Evolutionary conservation across 202 grass and related monocot species (phyloP), one percentile per base, ranked within the genome.

Genomic region (Cymbopogon flexuosus): DNA sequence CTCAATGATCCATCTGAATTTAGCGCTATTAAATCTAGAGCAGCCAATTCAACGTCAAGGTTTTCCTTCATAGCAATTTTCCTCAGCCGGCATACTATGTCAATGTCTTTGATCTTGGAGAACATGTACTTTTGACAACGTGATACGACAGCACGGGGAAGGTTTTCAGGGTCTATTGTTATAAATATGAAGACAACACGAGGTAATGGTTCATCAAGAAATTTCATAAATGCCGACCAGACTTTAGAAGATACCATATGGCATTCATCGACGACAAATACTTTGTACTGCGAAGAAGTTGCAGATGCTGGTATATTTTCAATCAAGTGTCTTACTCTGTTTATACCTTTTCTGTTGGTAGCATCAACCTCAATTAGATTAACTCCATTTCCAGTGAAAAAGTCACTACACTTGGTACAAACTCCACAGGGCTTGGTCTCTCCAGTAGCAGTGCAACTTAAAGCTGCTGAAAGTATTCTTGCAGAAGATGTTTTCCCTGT

Each of bases 101-200:
- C 94, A 35, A 77, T 85, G 63, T 97, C 94, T 84, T 94, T 97
- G 43, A 92, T 86, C 75, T 98, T 98, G 52, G 90, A 87, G 70
- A 98, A 98, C 59, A 89, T 89, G 73, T 89, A 98, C 60, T 86
- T 98, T 83, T 95, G 92, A 87, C 95, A 98, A 35, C 92, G 84
- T 80, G 95, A 98, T 84, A 91, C 78, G 46, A 93, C 91, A 60
- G 92, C 85, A 73, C 85, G 80, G 57, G 95, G 95, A 35, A 98
- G 82, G 67, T 98, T 95, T 60, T 94, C 92, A 41, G 90, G 86
- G 71, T 98, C 85, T 81, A 91, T 91, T 65, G 92, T 93, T 65
- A 93, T 91, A 81, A 97, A 98, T 91, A 98, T 91, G 83, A 98
- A 95, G 58, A 98, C 95, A 70, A 95, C 90, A 69, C 37, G 88